A percentile compares a stretch with the other conserved stretches of the same genome.
phyloP scores from a whole-genome alignment of 2,329 filamentous ascomycete genomes.

The Scleromitrula shiraiana region DNA sequence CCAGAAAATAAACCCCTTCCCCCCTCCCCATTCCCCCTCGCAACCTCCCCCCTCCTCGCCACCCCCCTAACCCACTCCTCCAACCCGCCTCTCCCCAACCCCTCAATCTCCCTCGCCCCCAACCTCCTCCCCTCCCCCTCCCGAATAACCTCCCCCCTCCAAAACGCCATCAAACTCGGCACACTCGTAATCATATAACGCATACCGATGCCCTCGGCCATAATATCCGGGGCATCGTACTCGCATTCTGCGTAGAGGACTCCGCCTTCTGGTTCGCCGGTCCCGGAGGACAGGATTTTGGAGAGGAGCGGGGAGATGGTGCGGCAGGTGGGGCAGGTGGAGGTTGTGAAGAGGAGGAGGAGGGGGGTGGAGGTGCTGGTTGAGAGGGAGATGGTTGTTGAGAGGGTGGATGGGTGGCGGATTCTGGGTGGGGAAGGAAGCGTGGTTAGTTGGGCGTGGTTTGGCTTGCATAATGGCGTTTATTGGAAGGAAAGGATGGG shows the following conservation, averaged over 20 bases:
- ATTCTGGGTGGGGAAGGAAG: slow-evolving; percentile 35
- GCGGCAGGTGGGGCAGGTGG: slow-evolving; percentile 48
- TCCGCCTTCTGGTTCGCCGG: slow-evolving; percentile 48
- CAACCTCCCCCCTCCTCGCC: neutral
- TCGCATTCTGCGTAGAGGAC: slow-evolving; percentile 47
- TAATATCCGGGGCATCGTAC: slow-evolving; percentile 50
- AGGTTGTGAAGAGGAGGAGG: slow-evolving; percentile 53
- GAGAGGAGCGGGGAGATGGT: slow-evolving; percentile 41
- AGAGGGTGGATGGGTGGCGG: slow-evolving; percentile 45
- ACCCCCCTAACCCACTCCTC: neutral
- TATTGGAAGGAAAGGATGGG: too few species aligned
- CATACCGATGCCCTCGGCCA: slow-evolving; percentile 40
- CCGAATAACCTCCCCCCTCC: neutral
- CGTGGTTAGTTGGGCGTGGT: neutral
- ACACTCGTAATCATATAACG: slow-evolving; percentile 51
- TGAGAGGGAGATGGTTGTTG: slow-evolving; percentile 47
- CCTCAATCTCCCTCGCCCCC: neutral
- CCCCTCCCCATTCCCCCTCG: neutral
- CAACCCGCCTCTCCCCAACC: neutral
- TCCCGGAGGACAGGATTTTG: slow-evolving; percentile 37
- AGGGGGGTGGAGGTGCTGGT: slow-evolving; percentile 46
- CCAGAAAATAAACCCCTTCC: neutral
- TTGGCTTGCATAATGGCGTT: neutral
- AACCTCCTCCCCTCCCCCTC: neutral
- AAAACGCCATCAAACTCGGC: slow-evolving; percentile 49